These are phyloP conservation scores for Ceratocystis destructans DNA, from an alignment of 2,329 filamentous ascomycete genomes.

Conservation along the genomic window DNA sequence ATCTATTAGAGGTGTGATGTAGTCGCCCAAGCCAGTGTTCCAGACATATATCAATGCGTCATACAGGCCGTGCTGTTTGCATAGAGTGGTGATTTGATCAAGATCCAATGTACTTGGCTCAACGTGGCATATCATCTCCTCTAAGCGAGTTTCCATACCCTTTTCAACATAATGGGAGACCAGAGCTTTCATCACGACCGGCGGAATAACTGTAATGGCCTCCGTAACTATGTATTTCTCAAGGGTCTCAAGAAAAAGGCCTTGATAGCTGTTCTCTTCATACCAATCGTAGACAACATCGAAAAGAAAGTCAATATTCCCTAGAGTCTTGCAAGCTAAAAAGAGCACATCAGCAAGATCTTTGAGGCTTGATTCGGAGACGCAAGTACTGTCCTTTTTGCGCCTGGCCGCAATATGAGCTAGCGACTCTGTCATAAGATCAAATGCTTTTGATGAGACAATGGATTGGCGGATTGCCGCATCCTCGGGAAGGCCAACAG, in stretches of 20 bases:
- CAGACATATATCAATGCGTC: constrained; percentile 95
- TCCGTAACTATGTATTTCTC: constrained; percentile 78
- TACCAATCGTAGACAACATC: constrained; percentile 85
- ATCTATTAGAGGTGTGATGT: constrained; percentile 79
- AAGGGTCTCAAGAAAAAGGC: constrained; percentile 73
- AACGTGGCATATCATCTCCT: constrained; percentile 90
- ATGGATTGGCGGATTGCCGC: constrained; percentile 59
- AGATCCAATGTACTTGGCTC: constrained; percentile 84
- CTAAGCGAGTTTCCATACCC: constrained; percentile 62
- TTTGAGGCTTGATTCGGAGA: constrained; percentile 10
- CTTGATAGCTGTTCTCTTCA: constrained; percentile 40
- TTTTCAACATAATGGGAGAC: constrained; percentile 67
- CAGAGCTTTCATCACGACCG: constrained; percentile 71
- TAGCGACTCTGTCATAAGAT: constrained; percentile 85
- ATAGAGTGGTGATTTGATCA: constrained; percentile 79
- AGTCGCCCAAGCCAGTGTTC: constrained; percentile 82
- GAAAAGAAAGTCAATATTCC: constrained; percentile 72
- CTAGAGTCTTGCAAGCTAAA: constrained; percentile 63
- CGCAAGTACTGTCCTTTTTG: constrained; percentile 6
- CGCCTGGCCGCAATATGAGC: constrained; percentile 43
- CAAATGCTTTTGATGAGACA: constrained; percentile 76
- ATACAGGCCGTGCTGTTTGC: constrained; percentile 82
- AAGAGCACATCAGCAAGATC: constrained; percentile 77
- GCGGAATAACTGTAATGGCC: constrained; percentile 61
- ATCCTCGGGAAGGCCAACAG: constrained; percentile 83